Evolutionary conservation across 2,329 filamentous ascomycete species (phyloP), one percentile per base, ranked within the genome.

Genomic region (Nannizzia gypsea): DNA sequence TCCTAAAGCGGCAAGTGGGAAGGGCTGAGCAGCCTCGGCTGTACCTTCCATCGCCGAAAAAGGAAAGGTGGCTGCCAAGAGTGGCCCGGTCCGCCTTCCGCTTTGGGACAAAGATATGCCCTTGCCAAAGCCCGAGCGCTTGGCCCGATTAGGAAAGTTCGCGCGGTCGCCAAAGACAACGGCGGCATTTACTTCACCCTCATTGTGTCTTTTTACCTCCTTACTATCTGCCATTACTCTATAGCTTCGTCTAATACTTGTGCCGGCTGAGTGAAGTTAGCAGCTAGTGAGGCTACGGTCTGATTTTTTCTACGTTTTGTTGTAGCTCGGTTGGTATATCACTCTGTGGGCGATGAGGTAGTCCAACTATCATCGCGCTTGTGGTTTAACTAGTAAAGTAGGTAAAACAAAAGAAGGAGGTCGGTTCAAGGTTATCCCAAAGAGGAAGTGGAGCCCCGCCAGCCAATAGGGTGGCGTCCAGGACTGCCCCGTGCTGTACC

Each of bases 1-100:
- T 54, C 48, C 48, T 26, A 54, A 54, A 54, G 48, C 48, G 48
- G 48, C 6, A 54, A 54, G 48, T 54, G 48, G 48, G 48, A 52
- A 54, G 48, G 48, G 48, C 48, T 54, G 48, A 54, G 48, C 48
- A 31, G 20, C 48, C 48, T 54, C 48, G 48, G 48, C 26, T 54
- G 44, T 54, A n/a, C 48, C 26, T 54, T 26, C 48, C 11, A 26
- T 28, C 24, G 6, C 26, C 48, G 1, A 54, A 54, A 54, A 26
- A 13, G 48, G 48, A 54, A 54, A 54, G 48, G 26, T 15, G 13
- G 11, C 24, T 20, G 48, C 48, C 48, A 54, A 54, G 48, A 54
- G 17, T 24, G 48, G 48, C 48, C 48, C 48, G 48, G 48, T 34
- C 48, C 48, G 48, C 48, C 48, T 54, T 54, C 48, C 48, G 48